These are phyloP conservation scores for Amanita subjunquillea DNA, from an alignment of 768 basidiomycete species.

Conservation along the genomic window DNA sequence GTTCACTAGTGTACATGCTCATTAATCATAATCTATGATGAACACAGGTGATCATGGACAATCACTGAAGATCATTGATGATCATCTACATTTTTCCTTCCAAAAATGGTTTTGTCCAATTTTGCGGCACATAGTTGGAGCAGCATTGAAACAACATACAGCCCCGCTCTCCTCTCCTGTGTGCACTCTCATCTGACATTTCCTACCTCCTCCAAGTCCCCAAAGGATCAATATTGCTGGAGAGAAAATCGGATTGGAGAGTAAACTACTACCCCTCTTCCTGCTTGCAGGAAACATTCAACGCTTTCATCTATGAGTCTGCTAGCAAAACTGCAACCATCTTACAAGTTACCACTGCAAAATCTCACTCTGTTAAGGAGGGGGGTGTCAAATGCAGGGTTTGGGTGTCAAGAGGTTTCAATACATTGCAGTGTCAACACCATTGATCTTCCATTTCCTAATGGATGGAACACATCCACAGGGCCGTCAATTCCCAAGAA, in stretches of 20 bases:
- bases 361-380: slow-evolving; percentile 4
- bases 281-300: slow-evolving; percentile 7
- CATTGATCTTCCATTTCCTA: slow-evolving; percentile 9
- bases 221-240: too few species aligned
- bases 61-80: too few species aligned
- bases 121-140: too few species aligned
- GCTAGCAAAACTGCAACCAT: slow-evolving; percentile 7
- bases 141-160: too few species aligned
- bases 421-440: slow-evolving; percentile 5
- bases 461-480: slow-evolving; percentile 5
- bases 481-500: slow-evolving; percentile 6
- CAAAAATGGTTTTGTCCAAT: too few species aligned
- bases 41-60: too few species aligned
- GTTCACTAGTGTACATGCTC: too few species aligned
- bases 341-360: slow-evolving; percentile 8
- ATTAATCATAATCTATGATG: too few species aligned
- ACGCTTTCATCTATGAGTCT: slow-evolving; percentile 11
- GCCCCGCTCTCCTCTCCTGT: slow-evolving; percentile 60
- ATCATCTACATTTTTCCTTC: too few species aligned
- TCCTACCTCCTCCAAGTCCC: slow-evolving; percentile 44
- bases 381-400: too few species aligned
- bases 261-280: slow-evolving; percentile 8
- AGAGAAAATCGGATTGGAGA: too few species aligned
- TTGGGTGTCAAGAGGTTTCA: too few species aligned
- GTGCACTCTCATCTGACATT: slow-evolving; percentile 63